Evolutionary conservation across 2,329 filamentous ascomycete species (phyloP).

Genomic region (Ophiostoma sp.): DNA sequence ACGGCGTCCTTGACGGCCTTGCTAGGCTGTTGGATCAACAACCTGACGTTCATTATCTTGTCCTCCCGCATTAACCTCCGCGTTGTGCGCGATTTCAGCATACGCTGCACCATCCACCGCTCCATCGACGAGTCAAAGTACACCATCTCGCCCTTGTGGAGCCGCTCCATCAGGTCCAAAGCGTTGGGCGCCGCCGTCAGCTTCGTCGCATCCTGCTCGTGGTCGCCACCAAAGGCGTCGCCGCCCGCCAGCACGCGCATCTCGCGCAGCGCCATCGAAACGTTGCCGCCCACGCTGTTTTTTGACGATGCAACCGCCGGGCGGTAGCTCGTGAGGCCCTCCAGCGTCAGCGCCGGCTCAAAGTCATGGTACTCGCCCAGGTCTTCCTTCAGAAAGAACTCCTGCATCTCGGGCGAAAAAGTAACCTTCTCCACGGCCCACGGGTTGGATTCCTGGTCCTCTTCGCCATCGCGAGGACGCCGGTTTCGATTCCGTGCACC

Average conservation of each 20-base stretch:
- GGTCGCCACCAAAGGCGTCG: constrained; percentile 36
- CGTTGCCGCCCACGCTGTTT: constrained; percentile 34
- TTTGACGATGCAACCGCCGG: constrained; percentile 40
- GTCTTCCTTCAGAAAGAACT: constrained; percentile 36
- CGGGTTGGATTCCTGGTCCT: constrained; percentile 19
- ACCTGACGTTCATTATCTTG: background rate
- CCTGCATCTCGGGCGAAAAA: constrained; percentile 28
- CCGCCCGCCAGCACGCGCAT: constrained; percentile 45
- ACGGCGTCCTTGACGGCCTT: constrained; percentile 38
- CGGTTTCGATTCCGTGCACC: background rate
- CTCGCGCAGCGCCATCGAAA: constrained; percentile 40
- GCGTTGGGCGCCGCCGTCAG: constrained; percentile 24
- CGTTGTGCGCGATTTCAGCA: constrained; percentile 23
- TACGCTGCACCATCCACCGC: constrained; percentile 26
- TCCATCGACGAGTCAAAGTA: constrained; percentile 42
- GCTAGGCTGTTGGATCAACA: constrained; percentile 27
- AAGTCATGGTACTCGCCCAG: constrained; percentile 37
- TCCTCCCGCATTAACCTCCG: background rate
- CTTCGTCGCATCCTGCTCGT: constrained; percentile 10
- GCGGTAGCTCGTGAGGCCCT: constrained; percentile 41
- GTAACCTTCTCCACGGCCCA: constrained; percentile 3
- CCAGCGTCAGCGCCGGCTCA: constrained; percentile 39
- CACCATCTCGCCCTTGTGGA: constrained; percentile 30
- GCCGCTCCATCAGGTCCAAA: constrained; percentile 33
- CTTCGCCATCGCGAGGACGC: background rate